Conservation (phyloP, 108 stramenopile genomes). For the Discostella pseudostelligera region DNA sequence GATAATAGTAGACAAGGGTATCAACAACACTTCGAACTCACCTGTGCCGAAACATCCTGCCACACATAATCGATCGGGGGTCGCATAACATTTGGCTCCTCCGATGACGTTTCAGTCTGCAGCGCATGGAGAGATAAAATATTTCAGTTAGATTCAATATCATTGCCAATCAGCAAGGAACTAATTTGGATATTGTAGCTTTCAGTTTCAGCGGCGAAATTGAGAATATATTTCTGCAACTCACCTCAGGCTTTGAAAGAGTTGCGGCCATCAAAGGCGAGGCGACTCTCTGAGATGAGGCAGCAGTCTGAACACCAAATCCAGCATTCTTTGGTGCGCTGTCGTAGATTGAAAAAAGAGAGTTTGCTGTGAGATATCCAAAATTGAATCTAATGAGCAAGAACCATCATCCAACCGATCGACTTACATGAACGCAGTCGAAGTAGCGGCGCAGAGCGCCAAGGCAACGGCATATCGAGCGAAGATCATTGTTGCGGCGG, state of each 20-base stretch:
- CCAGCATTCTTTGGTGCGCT: conserved; percentile 35
- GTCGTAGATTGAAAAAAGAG: conserved; percentile 1
- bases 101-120: conserved; percentile 23
- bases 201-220: neutral
- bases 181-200: neutral
- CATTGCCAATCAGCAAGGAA: too few species aligned
- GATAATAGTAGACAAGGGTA: neutral
- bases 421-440: conserved; percentile 53
- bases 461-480: conserved; percentile 45
- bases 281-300: conserved; percentile 12
- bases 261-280: conserved; percentile 40
- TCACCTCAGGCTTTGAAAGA: conserved; percentile 41
- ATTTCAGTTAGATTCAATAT: too few species aligned
- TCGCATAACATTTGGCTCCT: conserved; percentile 54
- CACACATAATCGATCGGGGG: conserved; percentile 82
- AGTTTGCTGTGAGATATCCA: neutral
- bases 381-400: neutral
- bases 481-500: conserved; percentile 25
- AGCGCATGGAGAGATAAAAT: neutral
- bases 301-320: conserved; percentile 16
- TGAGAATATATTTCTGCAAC: conserved; percentile 1
- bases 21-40: conserved; percentile 17
- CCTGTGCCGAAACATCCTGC: conserved; percentile 61
- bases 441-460: conserved; percentile 48
- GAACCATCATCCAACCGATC: neutral